Evolutionary conservation across 495 filamentous ascomycete genomes (phyloP).

Genomic region (Oleoguttula mirabilis): DNA sequence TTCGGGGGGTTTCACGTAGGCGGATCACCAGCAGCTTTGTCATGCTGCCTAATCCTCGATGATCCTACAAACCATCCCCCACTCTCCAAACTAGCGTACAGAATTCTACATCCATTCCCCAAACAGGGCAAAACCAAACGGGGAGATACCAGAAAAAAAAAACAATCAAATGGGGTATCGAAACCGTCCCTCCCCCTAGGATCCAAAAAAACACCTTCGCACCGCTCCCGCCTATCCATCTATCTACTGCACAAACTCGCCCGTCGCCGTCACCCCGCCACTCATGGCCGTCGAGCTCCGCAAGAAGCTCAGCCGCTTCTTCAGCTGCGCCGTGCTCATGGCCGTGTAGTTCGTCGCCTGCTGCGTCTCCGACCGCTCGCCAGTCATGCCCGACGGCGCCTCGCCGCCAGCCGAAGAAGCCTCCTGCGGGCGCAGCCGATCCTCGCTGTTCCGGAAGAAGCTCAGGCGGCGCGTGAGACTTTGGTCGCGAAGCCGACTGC

Average conservation of each 20-base stretch:
- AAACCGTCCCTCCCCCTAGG: too few relatives aligned
- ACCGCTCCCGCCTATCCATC: too few relatives aligned
- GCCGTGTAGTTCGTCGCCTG: constrained; percentile 24
- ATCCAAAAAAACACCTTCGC: too few relatives aligned
- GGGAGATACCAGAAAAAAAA: too few relatives aligned
- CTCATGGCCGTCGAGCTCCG: constrained; percentile 14
- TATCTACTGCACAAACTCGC: background rate
- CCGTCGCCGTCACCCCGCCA: background rate
- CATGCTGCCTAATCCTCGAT: too few relatives aligned
- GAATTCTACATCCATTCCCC: too few relatives aligned
- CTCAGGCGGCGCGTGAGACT: constrained; percentile 16
- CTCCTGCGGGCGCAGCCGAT: background rate
- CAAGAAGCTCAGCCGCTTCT: constrained; percentile 58
- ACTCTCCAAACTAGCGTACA: too few relatives aligned
- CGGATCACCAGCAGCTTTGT: too few relatives aligned
- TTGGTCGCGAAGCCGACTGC: constrained; percentile 12
- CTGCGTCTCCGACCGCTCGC: constrained; percentile 23
- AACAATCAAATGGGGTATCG: too few relatives aligned
- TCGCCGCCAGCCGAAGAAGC: background rate
- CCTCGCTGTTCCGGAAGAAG: constrained; percentile 15
- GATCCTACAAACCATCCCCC: too few relatives aligned
- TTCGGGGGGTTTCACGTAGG: too few relatives aligned
- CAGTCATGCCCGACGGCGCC: background rate
- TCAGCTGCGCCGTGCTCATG: constrained; percentile 38
- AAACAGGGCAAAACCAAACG: too few relatives aligned